Evolutionary conservation across 2,329 filamentous ascomycete species (phyloP).

Genomic region (Diaporthe eres): DNA sequence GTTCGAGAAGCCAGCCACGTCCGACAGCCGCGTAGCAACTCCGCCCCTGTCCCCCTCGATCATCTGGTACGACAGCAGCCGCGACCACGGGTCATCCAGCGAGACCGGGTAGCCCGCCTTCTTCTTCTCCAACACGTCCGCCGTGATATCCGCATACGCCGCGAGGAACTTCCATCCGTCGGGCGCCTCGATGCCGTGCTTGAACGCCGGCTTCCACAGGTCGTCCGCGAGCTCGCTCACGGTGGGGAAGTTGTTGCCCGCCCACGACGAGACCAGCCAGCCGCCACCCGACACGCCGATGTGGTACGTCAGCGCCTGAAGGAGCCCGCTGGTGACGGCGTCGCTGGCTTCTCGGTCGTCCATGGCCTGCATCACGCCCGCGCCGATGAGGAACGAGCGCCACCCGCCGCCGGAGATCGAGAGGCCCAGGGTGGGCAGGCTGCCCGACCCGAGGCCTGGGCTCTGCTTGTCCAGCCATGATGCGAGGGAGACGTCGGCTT

Average conservation of each 20-base stretch:
- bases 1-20: not conserved
- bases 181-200: slow-evolving; percentile 19
- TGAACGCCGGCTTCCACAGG: slow-evolving; percentile 8
- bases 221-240: not conserved
- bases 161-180: slow-evolving; percentile 13
- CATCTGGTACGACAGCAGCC: slow-evolving; percentile 35
- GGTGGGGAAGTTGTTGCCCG: slow-evolving; percentile 32
- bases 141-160: slow-evolving; percentile 7
- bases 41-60: slow-evolving; percentile 20
- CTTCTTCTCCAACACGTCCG: slow-evolving; percentile 1
- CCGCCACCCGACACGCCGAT: slow-evolving; percentile 30
- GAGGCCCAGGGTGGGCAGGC: slow-evolving; percentile 19
- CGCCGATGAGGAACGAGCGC: slow-evolving; percentile 26
- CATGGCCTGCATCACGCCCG: slow-evolving; percentile 31
- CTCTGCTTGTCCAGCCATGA: slow-evolving; percentile 27
- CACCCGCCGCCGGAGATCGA: slow-evolving; percentile 32
- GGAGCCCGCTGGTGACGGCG: slow-evolving; percentile 13
- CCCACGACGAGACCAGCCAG: slow-evolving; percentile 21
- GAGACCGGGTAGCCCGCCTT: slow-evolving; percentile 21
- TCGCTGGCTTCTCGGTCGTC: not conserved
- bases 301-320: slow-evolving; percentile 31
- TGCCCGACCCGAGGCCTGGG: slow-evolving; percentile 1
- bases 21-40: not conserved
- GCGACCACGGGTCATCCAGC: slow-evolving; percentile 6
- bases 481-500: slow-evolving; percentile 6